Percentiles rank a stretch among this genome's conserved stretches.
phyloP scores from a whole-genome alignment of 306 rosid species.

The Sechiopsis laciniata region DNA sequence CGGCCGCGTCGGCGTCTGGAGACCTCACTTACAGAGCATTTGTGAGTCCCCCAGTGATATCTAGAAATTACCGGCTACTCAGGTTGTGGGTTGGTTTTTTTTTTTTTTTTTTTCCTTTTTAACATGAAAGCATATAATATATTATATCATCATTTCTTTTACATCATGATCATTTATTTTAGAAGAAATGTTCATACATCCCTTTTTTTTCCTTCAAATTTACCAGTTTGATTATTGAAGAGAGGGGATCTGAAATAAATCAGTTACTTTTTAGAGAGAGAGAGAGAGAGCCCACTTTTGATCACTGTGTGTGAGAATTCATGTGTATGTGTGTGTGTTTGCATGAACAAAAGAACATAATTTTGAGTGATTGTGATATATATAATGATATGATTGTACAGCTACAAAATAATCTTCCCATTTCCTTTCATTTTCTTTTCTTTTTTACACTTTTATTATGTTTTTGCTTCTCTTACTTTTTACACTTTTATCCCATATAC shows the following conservation, averaged over 20 bases:
- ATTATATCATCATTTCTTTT: background rate
- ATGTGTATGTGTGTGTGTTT: background rate
- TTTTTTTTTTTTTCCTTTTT: background rate
- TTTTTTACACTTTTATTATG: background rate
- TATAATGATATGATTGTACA: slow-evolving; percentile 18
- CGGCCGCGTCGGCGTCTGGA: slow-evolving; percentile 89
- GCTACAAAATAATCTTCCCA: slow-evolving; percentile 2
- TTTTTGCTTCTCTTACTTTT: background rate
- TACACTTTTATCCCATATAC: background rate
- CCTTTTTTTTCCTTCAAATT: background rate
- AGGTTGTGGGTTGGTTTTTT: slow-evolving; percentile 8
- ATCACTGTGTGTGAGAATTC: background rate
- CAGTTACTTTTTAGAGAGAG: background rate
- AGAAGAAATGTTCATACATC: too few species aligned
- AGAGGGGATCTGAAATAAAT: background rate
- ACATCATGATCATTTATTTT: background rate
- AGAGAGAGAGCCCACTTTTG: slow-evolving; percentile 19
- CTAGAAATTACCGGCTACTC: background rate
- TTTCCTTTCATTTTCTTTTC: background rate
- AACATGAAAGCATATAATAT: background rate
- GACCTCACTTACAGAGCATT: slow-evolving; percentile 83
- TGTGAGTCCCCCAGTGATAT: slow-evolving; percentile 33
- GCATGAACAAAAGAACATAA: slow-evolving; percentile 13
- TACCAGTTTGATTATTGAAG: background rate
- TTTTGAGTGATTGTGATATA: slow-evolving; percentile 23